Percentiles rank a stretch among this genome's conserved stretches.
Conservation (phyloP, 495 filamentous ascomycete genomes). For the Lophiotrema nucula region DNA sequence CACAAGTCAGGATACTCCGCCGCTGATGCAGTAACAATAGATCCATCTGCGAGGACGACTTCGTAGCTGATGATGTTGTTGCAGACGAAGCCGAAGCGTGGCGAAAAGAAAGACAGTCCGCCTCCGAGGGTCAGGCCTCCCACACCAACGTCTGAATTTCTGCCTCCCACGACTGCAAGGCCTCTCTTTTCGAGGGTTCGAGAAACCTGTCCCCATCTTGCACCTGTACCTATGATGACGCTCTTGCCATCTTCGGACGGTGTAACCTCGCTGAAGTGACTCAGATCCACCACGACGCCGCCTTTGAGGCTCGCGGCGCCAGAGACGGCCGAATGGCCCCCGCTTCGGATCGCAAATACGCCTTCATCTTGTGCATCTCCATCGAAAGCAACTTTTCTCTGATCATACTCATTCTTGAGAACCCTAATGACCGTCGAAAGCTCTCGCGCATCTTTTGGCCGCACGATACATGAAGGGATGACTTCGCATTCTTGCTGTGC, state of each 20-base stretch:
- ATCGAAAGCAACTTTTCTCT: too few species aligned
- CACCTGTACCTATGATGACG: conserved; percentile 41
- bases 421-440: too few species aligned
- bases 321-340: conserved; percentile 5
- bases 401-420: too few species aligned
- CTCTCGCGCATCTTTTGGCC: too few species aligned
- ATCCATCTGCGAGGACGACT: conserved; percentile 13
- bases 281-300: conserved; percentile 12
- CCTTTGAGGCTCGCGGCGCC: conserved; percentile 2
- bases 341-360: conserved; percentile 2
- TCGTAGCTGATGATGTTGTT: conserved; percentile 14
- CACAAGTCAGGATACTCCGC: conserved; percentile 6
- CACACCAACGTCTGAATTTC: conserved; percentile 40
- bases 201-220: conserved; percentile 47
- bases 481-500: too few species aligned
- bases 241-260: not conserved
- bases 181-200: conserved; percentile 40
- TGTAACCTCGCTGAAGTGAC: not conserved
- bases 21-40: conserved; percentile 1
- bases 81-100: conserved; percentile 2
- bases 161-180: conserved; percentile 40
- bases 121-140: conserved; percentile 42
- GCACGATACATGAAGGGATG: too few species aligned
- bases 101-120: conserved; percentile 12
- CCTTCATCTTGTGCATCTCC: not conserved